phyloP scores from a whole-genome alignment of 495 filamentous ascomycete genomes.

The Podospora sp. region DNA sequence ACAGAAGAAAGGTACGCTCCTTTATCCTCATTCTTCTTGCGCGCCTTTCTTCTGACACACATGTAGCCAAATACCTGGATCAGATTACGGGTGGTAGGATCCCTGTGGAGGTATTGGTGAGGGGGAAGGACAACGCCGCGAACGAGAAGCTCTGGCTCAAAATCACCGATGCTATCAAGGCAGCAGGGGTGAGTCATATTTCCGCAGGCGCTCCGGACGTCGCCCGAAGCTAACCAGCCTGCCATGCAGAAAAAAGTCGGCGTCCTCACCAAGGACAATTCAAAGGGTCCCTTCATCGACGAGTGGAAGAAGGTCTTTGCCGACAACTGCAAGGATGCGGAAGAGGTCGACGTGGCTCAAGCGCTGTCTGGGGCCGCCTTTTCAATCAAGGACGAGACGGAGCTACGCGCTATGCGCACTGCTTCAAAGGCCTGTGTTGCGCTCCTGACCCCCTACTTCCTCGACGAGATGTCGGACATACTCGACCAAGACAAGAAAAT shows the following conservation, averaged over 20 bases:
- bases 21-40: background rate
- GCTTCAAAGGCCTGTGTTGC: slow-evolving; percentile 91
- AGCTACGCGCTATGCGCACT: slow-evolving; percentile 90
- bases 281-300: slow-evolving; percentile 87
- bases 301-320: slow-evolving; percentile 87
- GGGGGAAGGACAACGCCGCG: slow-evolving; percentile 84
- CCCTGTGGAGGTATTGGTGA: slow-evolving; percentile 83
- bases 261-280: slow-evolving; percentile 76
- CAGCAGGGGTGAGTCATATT: slow-evolving; percentile 70
- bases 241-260: slow-evolving; percentile 81
- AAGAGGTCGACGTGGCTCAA: slow-evolving; percentile 83
- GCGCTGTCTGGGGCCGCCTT: slow-evolving; percentile 83
- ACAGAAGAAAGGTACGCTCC: slow-evolving; percentile 82
- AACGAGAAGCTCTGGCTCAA: slow-evolving; percentile 86
- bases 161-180: slow-evolving; percentile 82
- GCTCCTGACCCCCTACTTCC: slow-evolving; percentile 89
- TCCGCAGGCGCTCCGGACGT: background rate
- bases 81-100: slow-evolving; percentile 89
- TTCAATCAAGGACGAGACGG: slow-evolving; percentile 94
- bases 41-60: slow-evolving; percentile 27
- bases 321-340: slow-evolving; percentile 76
- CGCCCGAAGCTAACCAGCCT: slow-evolving; percentile 23
- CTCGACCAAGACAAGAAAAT: slow-evolving; percentile 96
- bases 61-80: slow-evolving; percentile 85
- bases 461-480: slow-evolving; percentile 95